Evolutionary conservation across 139 green algal species (phyloP), one percentile per base, ranked within the genome.

Genomic region (Choricystis sp.): DNA sequence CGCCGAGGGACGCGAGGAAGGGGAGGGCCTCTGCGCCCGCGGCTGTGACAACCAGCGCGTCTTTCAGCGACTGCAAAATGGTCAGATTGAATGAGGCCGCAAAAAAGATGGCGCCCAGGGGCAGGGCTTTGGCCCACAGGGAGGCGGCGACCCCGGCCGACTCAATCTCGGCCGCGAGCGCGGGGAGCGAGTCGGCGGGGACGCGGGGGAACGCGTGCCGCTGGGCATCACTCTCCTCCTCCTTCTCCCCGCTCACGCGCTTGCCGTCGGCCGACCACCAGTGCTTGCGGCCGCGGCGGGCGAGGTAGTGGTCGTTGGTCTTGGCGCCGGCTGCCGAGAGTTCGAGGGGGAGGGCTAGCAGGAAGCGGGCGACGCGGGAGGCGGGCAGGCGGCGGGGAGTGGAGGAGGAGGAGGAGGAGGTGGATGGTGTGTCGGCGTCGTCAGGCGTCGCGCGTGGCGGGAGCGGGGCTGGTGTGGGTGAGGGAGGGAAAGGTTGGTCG

Each of bases 21-120:
- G 86, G 86, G 66, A 94, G 76, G n/a, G 76, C 79, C 74, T 94
- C 86, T 3, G 86, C 86, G 3, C 86, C 86, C 3, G 77, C 72
- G 14, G 71, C 77, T 1, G 81, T 87, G 49, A 94, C 83, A 65
- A 94, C 77, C 30, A 94, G 83, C 3, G 81, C 74, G 55, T 94
- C 86, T 60, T 89, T 89, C 59, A 91, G 63, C 65, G 77, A 86
- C 61, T 77, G 69, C 48, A 89, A 65, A 56, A 92, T 82, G 62
- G 84, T 87, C 31, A 89, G 79, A 74, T 89, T 89, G 77, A 88
- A 91, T 59, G 69, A 79, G 4, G 83, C 81, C 49, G 71, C 82
- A 69, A 89, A 89, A 74, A 91, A 91, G 64, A 91, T 83, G 27
- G 81, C 25, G 28, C 69, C 84, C 30, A 91, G 62, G 2, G 84